Evolutionary conservation across 345 rosid species (phyloP).

Genomic region (Populus nigra): DNA sequence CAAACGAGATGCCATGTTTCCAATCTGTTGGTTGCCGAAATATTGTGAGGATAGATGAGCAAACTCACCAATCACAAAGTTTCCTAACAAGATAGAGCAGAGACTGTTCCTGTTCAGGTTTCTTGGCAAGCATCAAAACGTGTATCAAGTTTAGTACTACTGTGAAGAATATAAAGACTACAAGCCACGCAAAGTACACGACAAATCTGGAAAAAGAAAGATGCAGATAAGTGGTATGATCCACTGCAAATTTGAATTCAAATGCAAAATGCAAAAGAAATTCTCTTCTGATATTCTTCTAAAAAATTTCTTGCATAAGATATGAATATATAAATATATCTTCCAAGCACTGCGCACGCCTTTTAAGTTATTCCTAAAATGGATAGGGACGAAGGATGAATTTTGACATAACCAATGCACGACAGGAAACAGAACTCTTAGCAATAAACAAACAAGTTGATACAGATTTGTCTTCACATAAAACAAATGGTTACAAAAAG

Average conservation of each 20-base stretch:
- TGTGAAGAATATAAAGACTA: conserved; percentile 1
- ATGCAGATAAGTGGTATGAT: conserved; percentile 23
- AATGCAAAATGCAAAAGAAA: conserved; percentile 20
- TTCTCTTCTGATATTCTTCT: conserved; percentile 50
- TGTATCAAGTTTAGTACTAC: conserved; percentile 14
- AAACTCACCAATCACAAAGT: conserved; percentile 8
- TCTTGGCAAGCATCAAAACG: conserved; percentile 16
- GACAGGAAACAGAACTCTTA: neutral
- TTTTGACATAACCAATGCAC: conserved; percentile 40
- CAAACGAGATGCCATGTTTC: conserved; percentile 20
- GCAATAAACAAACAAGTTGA: neutral
- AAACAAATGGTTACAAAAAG: neutral
- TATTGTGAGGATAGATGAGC: conserved; percentile 6
- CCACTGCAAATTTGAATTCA: conserved; percentile 29
- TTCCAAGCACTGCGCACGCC: neutral
- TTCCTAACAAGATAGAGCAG: neutral
- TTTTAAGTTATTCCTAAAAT: conserved; percentile 42
- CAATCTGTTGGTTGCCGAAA: conserved; percentile 20
- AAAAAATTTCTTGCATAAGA: conserved; percentile 52
- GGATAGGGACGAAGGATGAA: conserved; percentile 49
- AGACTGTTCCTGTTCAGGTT: neutral
- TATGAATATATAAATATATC: conserved; percentile 29
- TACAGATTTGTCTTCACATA: neutral
- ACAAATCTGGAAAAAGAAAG: conserved; percentile 15
- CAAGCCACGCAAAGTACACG: conserved; percentile 20